Evolutionary conservation across 108 stramenopile species (phyloP).

Genomic region (Mediolabrus comicus): DNA sequence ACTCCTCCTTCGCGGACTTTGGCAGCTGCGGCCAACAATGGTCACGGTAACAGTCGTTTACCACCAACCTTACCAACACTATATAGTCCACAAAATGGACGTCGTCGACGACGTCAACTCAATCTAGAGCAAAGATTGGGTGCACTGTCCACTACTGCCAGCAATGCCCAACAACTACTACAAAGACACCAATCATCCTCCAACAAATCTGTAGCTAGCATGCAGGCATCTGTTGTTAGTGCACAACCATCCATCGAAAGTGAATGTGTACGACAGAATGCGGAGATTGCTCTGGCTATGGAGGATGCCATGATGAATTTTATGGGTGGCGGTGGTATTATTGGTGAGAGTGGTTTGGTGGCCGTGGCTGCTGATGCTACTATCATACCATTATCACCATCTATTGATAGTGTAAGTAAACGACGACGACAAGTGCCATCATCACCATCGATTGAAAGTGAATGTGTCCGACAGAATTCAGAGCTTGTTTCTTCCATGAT

Average conservation of each 20-base stretch:
- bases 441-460: constrained; percentile 29
- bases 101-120: background rate
- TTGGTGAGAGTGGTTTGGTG: too few relatives aligned
- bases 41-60: too few relatives aligned
- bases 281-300: constrained; percentile 20
- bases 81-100: background rate
- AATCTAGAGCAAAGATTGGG: background rate
- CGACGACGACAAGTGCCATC: background rate
- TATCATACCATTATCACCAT: background rate
- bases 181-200: background rate
- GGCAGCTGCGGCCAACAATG: background rate
- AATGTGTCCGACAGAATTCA: constrained; percentile 30
- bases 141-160: background rate
- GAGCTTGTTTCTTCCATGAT: constrained; percentile 25
- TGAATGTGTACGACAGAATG: constrained; percentile 35
- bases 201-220: background rate
- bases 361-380: too few relatives aligned
- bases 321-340: background rate
- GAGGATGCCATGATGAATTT: constrained; percentile 38
- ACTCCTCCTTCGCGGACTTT: background rate
- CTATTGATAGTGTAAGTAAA: background rate
- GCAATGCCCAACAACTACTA: constrained; percentile 3
- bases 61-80: background rate
- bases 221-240: constrained; percentile 3
- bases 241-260: constrained; percentile 28